phyloP scores from a whole-genome alignment of 345 rosid genomes.

The Gossypium turneri region DNA sequence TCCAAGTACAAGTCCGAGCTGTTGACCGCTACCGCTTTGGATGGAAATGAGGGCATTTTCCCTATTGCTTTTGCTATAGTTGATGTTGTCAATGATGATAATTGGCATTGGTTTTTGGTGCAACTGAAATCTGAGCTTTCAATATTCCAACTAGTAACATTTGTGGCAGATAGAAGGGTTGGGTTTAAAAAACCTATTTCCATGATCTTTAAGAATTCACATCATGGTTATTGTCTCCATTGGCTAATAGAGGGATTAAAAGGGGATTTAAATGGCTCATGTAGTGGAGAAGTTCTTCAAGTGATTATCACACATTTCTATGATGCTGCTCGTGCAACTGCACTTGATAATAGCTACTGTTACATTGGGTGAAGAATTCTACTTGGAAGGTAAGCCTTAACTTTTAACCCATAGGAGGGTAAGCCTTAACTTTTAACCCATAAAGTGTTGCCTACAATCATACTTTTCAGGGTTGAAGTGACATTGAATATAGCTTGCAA shows the following conservation, averaged over 20 bases:
- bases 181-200: conserved; percentile 28
- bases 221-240: conserved; percentile 43
- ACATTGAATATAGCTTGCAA: not conserved
- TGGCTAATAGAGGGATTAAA: conserved; percentile 33
- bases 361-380: conserved; percentile 55
- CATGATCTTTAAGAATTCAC: conserved; percentile 40
- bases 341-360: conserved; percentile 41
- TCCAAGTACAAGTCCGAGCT: conserved; percentile 42
- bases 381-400: conserved; percentile 19
- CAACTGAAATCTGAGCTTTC: conserved; percentile 43
- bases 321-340: conserved; percentile 45
- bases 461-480: not conserved
- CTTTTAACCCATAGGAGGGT: conserved; percentile 36
- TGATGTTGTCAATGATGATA: conserved; percentile 46
- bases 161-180: conserved; percentile 46
- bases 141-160: conserved; percentile 35
- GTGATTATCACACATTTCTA: conserved; percentile 22
- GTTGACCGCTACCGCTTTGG: conserved; percentile 50
- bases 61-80: conserved; percentile 56
- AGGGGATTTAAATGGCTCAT: conserved; percentile 23
- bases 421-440: conserved; percentile 1
- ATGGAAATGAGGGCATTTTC: conserved; percentile 49
- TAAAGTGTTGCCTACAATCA: not conserved
- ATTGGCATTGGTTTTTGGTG: conserved; percentile 61
- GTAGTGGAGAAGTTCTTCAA: conserved; percentile 31